Percentiles rank a stretch among this genome's conserved stretches.
Evolutionary conservation across 805 yeast species (phyloP).

Genomic region (Metschnikowia drakensbergensis): DNA sequence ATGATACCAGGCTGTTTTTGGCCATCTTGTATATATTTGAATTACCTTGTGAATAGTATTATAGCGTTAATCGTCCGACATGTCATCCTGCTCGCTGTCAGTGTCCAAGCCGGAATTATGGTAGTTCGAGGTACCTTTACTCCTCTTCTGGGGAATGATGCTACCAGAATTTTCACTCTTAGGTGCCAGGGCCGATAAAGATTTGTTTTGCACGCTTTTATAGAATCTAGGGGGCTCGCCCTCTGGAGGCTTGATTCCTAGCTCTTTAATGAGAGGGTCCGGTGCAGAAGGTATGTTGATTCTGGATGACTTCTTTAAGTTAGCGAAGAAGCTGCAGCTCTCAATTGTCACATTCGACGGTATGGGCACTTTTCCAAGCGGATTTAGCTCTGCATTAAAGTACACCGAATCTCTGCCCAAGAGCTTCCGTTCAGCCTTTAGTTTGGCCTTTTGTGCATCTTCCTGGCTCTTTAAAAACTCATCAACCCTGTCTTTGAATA

Average conservation of each 20-base stretch:
- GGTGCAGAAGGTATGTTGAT: slow-evolving; percentile 15
- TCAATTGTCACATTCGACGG: background rate
- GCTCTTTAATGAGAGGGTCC: slow-evolving; percentile 29
- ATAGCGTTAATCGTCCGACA: slow-evolving; percentile 6
- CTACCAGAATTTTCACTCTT: background rate
- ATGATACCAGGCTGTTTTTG: background rate
- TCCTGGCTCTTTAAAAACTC: slow-evolving; percentile 22
- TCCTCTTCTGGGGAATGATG: background rate
- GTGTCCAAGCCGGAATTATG: slow-evolving; percentile 7
- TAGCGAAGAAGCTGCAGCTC: slow-evolving; percentile 22
- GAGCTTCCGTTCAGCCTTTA: slow-evolving; percentile 22
- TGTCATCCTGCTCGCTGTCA: slow-evolving; percentile 11
- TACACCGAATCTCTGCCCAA: slow-evolving; percentile 51
- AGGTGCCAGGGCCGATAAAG: background rate
- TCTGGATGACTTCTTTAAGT: slow-evolving; percentile 31
- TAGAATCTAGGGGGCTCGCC: slow-evolving; percentile 47
- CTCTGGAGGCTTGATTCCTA: slow-evolving; percentile 34
- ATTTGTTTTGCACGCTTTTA: slow-evolving; percentile 34
- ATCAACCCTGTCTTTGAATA: slow-evolving; percentile 30
- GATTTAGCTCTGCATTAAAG: slow-evolving; percentile 65
- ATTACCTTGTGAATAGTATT: background rate
- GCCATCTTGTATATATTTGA: slow-evolving; percentile 11
- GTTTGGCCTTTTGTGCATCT: slow-evolving; percentile 16
- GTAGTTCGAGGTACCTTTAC: background rate
- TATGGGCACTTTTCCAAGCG: slow-evolving; percentile 51